Base-by-base conservation (phyloP, 176 grass and related monocot genomes). In the Phoenix dactylifera region DNA sequence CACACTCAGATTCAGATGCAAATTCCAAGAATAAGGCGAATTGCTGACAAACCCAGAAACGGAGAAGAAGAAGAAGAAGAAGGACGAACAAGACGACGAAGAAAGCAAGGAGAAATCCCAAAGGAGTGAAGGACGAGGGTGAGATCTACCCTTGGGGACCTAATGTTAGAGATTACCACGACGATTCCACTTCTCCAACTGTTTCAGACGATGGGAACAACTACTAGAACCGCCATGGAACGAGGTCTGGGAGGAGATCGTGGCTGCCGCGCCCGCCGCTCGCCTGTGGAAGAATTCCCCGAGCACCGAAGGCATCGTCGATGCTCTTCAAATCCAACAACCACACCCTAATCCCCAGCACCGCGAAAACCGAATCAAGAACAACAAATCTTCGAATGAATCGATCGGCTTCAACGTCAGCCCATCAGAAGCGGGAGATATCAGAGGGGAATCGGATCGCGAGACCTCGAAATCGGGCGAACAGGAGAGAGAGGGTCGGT, bases 291-390 rank as follows among this genome's bases (percentile, higher is more conserved):
- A 52, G 74, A 55, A 79, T 22, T 74, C 74, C 62, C 74, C 84
- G 63, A 74, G 75, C 75, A 78, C 84, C 84, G 75, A 79, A 87
- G 84, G 72, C 84, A 87, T 87, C 44, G 66, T 87, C 76, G 28
- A 60, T 60, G 58, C 58, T 20, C 58, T 67, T 63, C 79, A 64
- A 75, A 67, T 71, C 70, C 61, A 66, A 56, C 56, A 60, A 61
- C 60, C 66, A 70, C 72, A 71, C 74, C 74, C 52, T 71, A 55
- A 82, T 82, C 79, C 84, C 16, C 52, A 18, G 49, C 39, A 68
- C 62, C 16, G 60, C 58, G 19, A 23, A 17, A 32, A 51, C 24
- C 16, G 22, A 48, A 59, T 48, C 68, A 44, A 14, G 35, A 44
- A 44, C 9, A 1, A 44, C 9, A 44, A 12, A 44, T 44, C 35